phyloP scores from a whole-genome alignment of 169 alveolate species.

The Plasmodium yoelii region DNA sequence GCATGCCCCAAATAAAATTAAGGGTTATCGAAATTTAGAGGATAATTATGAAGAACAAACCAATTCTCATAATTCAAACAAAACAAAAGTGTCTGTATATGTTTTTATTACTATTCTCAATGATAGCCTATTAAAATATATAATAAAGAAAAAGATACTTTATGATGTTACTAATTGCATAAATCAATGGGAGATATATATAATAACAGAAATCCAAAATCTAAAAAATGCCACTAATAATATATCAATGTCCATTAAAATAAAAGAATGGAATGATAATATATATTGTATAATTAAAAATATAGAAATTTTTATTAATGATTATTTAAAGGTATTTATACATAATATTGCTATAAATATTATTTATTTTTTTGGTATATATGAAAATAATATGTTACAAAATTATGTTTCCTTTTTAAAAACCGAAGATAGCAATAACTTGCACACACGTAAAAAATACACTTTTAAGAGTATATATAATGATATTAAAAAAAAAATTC shows the following conservation, averaged over 20 bases:
- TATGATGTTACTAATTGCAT: slow-evolving; percentile 19
- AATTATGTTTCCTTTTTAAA: slow-evolving; percentile 25
- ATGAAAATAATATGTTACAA: slow-evolving; percentile 34
- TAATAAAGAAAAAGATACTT: slow-evolving; percentile 48
- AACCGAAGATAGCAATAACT: slow-evolving; percentile 10
- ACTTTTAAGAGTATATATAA: slow-evolving; percentile 23
- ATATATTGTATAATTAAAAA: slow-evolving; percentile 25
- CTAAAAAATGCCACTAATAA: slow-evolving; percentile 2
- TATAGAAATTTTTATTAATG: slow-evolving; percentile 23
- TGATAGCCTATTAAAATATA: slow-evolving; percentile 28
- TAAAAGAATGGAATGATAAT: neutral
- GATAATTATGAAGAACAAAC: neutral
- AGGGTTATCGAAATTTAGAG: neutral
- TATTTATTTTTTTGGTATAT: slow-evolving; percentile 20
- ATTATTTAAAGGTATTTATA: slow-evolving; percentile 18
- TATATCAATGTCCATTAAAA: slow-evolving; percentile 9
- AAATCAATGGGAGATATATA: slow-evolving; percentile 34
- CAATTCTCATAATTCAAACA: neutral
- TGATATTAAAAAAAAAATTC: slow-evolving; percentile 7
- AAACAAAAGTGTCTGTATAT: slow-evolving; percentile 33
- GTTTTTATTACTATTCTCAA: slow-evolving; percentile 6
- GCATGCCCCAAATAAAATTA: neutral
- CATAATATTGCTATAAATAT: slow-evolving; percentile 10
- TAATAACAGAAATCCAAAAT: slow-evolving; percentile 13
- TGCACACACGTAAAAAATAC: slow-evolving; percentile 20